phyloP scores from a whole-genome alignment of 1,139 yeast species.

The Saccharomycopsis hybrid region DNA sequence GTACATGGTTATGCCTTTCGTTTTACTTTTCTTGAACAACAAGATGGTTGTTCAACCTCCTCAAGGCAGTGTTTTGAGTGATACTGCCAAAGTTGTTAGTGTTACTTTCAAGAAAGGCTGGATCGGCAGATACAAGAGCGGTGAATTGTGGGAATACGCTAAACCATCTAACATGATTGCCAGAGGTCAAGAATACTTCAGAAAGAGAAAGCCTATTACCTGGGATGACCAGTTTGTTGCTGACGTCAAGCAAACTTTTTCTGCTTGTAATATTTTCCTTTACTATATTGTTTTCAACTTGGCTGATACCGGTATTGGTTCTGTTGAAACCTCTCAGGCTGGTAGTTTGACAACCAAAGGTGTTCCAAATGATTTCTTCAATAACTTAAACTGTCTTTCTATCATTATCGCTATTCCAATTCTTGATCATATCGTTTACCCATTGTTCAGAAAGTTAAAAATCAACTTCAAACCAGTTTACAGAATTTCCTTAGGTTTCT shows the following conservation, averaged over 20 bases:
- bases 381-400: slow-evolving; percentile 62
- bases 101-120: slow-evolving; percentile 39
- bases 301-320: slow-evolving; percentile 60
- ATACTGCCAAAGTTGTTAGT: slow-evolving; percentile 36
- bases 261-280: slow-evolving; percentile 52
- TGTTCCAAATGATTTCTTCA: slow-evolving; percentile 65
- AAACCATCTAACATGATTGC: slow-evolving; percentile 35
- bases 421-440: slow-evolving; percentile 51
- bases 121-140: slow-evolving; percentile 32
- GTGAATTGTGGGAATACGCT: slow-evolving; percentile 49
- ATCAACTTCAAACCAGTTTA: slow-evolving; percentile 65
- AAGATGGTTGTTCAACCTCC: slow-evolving; percentile 36
- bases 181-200: slow-evolving; percentile 25
- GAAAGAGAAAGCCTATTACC: slow-evolving; percentile 25
- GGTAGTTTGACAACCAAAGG: slow-evolving; percentile 62
- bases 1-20: slow-evolving; percentile 43
- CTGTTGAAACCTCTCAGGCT: slow-evolving; percentile 58
- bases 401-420: slow-evolving; percentile 60
- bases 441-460: slow-evolving; percentile 45
- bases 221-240: slow-evolving; percentile 51
- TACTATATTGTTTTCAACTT: slow-evolving; percentile 58
- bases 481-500: slow-evolving; percentile 70
- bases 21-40: slow-evolving; percentile 36
- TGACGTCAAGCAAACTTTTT: slow-evolving; percentile 51
- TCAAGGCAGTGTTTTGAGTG: slow-evolving; percentile 44